phyloP scores from a whole-genome alignment of 768 basidiomycete genomes.

The Amanita rubescens region DNA sequence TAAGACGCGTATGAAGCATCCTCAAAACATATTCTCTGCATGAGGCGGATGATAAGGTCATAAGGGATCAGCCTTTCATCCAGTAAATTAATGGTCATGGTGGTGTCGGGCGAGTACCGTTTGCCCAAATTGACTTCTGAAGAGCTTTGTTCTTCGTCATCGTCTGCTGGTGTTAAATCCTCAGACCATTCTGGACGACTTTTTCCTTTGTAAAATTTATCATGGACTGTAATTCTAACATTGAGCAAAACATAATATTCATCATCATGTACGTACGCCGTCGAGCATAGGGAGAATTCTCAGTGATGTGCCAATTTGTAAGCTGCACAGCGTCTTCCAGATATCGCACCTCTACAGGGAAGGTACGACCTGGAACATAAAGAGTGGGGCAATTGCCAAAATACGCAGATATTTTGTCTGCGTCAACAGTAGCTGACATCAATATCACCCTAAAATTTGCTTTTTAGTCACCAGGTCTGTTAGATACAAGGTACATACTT shows the following conservation, averaged over 20 bases:
- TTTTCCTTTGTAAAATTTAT: conserved; percentile 59
- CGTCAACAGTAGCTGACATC: conserved; percentile 96
- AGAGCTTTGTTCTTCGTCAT: conserved; percentile 55
- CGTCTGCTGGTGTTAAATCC: conserved; percentile 50
- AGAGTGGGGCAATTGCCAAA: conserved; percentile 84
- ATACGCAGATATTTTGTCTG: conserved; percentile 80
- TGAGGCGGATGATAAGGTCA: conserved; percentile 76
- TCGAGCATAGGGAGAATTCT: conserved; percentile 75
- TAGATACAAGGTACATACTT: conserved; percentile 42
- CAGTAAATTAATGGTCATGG: conserved; percentile 72
- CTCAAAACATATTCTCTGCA: conserved; percentile 80
- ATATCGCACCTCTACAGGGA: conserved; percentile 80
- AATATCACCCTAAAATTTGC: conserved; percentile 61
- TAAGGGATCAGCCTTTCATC: conserved; percentile 89
- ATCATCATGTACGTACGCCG: conserved; percentile 39
- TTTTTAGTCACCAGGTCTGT: not conserved
- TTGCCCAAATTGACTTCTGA: conserved; percentile 54
- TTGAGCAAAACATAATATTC: conserved; percentile 1
- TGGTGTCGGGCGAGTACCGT: conserved; percentile 72
- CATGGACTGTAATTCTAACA: conserved; percentile 35
- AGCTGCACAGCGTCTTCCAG: conserved; percentile 89
- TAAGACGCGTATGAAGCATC: conserved; percentile 42
- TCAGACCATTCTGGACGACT: conserved; percentile 73
- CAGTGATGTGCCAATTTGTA: conserved; percentile 70
- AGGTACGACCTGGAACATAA: conserved; percentile 89